phyloP scores from a whole-genome alignment of 345 rosid species.

The Populus nigra region DNA sequence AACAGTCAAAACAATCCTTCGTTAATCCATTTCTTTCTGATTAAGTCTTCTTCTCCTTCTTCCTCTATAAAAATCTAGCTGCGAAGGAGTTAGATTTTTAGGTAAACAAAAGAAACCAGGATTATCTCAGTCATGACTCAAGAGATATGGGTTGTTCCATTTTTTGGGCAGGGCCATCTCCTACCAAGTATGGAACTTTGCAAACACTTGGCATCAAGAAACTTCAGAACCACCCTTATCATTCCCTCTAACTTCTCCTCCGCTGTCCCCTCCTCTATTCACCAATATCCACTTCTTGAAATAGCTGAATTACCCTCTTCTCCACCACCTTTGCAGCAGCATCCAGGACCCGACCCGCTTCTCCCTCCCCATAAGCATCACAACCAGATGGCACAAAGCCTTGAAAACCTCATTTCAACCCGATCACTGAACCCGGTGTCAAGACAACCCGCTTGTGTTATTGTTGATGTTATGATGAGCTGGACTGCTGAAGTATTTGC shows the following conservation, averaged over 20 bases:
- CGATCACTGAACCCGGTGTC: slow-evolving; percentile 3
- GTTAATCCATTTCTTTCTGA: not conserved
- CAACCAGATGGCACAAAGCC: slow-evolving; percentile 17
- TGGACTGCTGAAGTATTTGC: slow-evolving; percentile 20
- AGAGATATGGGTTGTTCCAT: slow-evolving; percentile 39
- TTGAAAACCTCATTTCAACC: slow-evolving; percentile 18
- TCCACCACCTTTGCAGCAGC: slow-evolving; percentile 11
- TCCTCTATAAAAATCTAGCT: not conserved
- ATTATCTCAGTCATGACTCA: not conserved
- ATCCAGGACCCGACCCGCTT: not conserved
- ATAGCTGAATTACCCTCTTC: slow-evolving; percentile 15
- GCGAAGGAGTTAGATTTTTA: not conserved
- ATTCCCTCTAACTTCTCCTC: slow-evolving; percentile 31
- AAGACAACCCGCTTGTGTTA: slow-evolving; percentile 20
- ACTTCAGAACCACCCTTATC: slow-evolving; percentile 27
- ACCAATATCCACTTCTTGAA: slow-evolving; percentile 26
- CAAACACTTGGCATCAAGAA: slow-evolving; percentile 25
- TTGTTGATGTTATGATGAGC: slow-evolving; percentile 43
- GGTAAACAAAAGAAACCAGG: not conserved
- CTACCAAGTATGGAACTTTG: slow-evolving; percentile 42
- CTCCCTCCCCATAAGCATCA: not conserved
- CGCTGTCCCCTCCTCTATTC: slow-evolving; percentile 32
- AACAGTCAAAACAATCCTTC: not conserved
- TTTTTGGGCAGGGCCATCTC: slow-evolving; percentile 46
- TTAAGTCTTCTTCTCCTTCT: not conserved